Evolutionary conservation across 2,329 filamentous ascomycete genomes (phyloP), one percentile per base, ranked within the genome.

Genomic region (Epichloe sylvatica): DNA sequence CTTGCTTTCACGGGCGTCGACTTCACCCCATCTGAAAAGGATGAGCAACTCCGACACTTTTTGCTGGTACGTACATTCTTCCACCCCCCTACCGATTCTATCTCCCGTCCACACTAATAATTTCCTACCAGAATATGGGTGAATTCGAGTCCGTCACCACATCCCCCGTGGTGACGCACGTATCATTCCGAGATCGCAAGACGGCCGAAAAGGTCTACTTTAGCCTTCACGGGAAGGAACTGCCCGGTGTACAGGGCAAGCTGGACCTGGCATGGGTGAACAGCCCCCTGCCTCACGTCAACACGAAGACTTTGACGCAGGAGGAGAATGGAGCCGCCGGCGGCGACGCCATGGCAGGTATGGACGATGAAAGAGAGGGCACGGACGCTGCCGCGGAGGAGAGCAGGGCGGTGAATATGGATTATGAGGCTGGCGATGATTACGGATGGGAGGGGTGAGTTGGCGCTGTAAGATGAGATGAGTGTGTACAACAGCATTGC

Each of bases 131-230:
- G 79, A 76, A 76, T 52, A 68, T 82, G 34, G 80, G 79, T 47
- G 80, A 83, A 51, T 82, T 80, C 55, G 74, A 75, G 36, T 74
- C 75, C 33, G 74, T 84, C 33, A 70, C 78, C 35, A 67, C 70
- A 4, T 70, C 68, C 3, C 62, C 72, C 0, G 54, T 64, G 1
- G 61, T 65, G 0, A 77, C 80, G 1, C 67, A 74, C 48, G 74
- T 85, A 47, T 76, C 75, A 5, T 85, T 85, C 61, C 79, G 77
- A 51, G 80, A 84, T 58, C 77, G 81, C 51, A 78, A 78, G 60
- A 82, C 83, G 13, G 86, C 84, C 4, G 86, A 91, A 62, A 80
- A 75, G 54, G 82, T 84, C 57, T 77, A 76, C 67, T 77, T 78
- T 57, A 70, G 75, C 30, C 66, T 79, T n/a, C 62, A 75, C 44